Evolutionary conservation across 2,329 filamentous ascomycete genomes (phyloP), one percentile per base, ranked within the genome.

Genomic region (Paecilomyces sp.): DNA sequence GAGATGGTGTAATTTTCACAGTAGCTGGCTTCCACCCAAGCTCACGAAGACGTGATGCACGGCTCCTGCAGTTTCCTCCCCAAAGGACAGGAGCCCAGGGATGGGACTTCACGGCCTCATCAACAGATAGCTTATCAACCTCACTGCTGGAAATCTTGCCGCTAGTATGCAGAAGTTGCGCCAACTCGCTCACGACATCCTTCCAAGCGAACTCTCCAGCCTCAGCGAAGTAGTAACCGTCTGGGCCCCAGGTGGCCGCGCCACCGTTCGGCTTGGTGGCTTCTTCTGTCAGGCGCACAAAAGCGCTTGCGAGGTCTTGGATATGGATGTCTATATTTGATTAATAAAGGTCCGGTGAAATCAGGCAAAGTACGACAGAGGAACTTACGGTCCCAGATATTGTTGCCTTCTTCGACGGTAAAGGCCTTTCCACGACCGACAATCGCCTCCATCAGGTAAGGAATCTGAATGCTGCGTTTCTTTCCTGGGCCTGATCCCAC

Each of bases 1-100:
- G 34, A 36, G 34, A 36, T 36, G 34, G 34, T 36, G 34, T 15
- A 15, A 36, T 12, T 9, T 13, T 15, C 7, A 36, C 6, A 3
- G 15, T 36, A 12, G 4, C 12, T 12, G 34, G 9, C 34, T 36
- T 36, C 34, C 34, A 36, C 3, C 34, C 9, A 1, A 84, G 18
- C 60, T 61, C 70, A 36, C 11, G 34, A 36, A 13, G 34, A 15
- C 34, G 34, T 36, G 34, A 36, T 36, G 34, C 34, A 75, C 77
- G 2, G 92, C 74, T 13, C 11, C 34, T 7, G 34, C 34, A 36
- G 7, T 36, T 36, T 36, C 34, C 34, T 4, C 34, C 34, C 34
- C 34, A 36, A 36, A 36, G 34, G 9, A 36, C 34, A 36, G 34
- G 9, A 36, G 34, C 34, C 34, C 34, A 36, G 11, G 34, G 34